These are phyloP conservation scores for Myrica gale DNA, from an alignment of 306 rosid genomes.

Conservation along the genomic window DNA sequence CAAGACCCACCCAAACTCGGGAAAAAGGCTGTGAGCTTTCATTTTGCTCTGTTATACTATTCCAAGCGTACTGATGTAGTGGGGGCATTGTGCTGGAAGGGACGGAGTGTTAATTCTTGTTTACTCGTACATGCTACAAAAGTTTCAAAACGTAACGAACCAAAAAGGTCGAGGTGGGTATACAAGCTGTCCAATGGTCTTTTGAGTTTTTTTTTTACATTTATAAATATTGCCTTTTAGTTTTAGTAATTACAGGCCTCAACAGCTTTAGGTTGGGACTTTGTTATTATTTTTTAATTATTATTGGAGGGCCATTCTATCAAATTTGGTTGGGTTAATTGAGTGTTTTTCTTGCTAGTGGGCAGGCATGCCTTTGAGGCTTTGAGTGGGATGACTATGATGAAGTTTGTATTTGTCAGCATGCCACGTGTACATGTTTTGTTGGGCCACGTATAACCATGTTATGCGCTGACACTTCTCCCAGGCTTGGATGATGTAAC, in stretches of 20 bases:
- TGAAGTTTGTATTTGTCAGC: neutral
- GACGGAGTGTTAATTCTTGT: conserved; percentile 19
- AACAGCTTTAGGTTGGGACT: conserved; percentile 9
- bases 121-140: conserved; percentile 5
- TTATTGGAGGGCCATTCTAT: conserved; percentile 35
- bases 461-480: conserved; percentile 44
- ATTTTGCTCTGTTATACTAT: conserved; percentile 34
- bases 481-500: conserved; percentile 47
- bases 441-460: conserved; percentile 8
- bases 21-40: conserved; percentile 46
- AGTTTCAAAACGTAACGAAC: conserved; percentile 27
- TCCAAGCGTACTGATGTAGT: conserved; percentile 30
- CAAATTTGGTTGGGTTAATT: conserved; percentile 32
- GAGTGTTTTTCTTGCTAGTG: conserved; percentile 43
- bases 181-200: conserved; percentile 26
- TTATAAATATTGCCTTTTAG: too few species aligned
- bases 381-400: conserved; percentile 24
- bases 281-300: neutral
- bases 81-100: conserved; percentile 29
- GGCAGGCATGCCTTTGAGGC: conserved; percentile 18
- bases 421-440: conserved; percentile 28
- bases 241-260: neutral
- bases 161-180: conserved; percentile 10
- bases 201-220: neutral
- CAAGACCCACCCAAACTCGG: conserved; percentile 49